Percentiles rank a stretch among this genome's conserved stretches.
phyloP scores from a whole-genome alignment of 2,329 filamentous ascomycete genomes.

The Colletotrichum falcatum region DNA sequence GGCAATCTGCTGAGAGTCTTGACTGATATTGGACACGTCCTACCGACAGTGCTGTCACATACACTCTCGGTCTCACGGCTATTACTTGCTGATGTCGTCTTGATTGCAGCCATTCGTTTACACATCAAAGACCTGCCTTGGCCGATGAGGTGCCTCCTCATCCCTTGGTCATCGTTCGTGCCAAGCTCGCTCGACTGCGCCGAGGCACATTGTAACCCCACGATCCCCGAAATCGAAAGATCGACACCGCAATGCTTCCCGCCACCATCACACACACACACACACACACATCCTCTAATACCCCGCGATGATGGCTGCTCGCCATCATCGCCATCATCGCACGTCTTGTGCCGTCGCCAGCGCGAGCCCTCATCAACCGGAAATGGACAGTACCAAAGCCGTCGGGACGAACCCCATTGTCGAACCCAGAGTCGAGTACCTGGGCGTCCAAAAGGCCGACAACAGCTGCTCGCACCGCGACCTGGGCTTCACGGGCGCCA shows the following conservation, averaged over 20 bases:
- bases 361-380: conserved; percentile 14
- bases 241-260: conserved; percentile 26
- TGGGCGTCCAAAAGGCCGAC: conserved; percentile 52
- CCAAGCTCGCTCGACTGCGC: conserved; percentile 1
- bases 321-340: background rate
- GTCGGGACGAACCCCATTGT: conserved; percentile 52
- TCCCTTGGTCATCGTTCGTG: background rate
- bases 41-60: background rate
- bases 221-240: background rate
- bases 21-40: background rate
- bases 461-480: conserved; percentile 55
- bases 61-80: background rate
- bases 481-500: conserved; percentile 52
- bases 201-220: conserved; percentile 15
- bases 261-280: too few relatives aligned
- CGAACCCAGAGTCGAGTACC: conserved; percentile 46
- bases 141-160: background rate
- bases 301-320: conserved; percentile 12
- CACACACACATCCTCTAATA: background rate
- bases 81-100: background rate
- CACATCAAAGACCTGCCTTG: background rate
- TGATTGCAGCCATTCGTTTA: background rate
- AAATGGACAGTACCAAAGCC: conserved; percentile 53
- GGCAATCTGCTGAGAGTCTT: background rate
- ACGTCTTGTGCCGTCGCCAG: background rate